phyloP scores from a whole-genome alignment of 2,329 filamentous ascomycete species.

The Ceratocystis smalleyi region DNA sequence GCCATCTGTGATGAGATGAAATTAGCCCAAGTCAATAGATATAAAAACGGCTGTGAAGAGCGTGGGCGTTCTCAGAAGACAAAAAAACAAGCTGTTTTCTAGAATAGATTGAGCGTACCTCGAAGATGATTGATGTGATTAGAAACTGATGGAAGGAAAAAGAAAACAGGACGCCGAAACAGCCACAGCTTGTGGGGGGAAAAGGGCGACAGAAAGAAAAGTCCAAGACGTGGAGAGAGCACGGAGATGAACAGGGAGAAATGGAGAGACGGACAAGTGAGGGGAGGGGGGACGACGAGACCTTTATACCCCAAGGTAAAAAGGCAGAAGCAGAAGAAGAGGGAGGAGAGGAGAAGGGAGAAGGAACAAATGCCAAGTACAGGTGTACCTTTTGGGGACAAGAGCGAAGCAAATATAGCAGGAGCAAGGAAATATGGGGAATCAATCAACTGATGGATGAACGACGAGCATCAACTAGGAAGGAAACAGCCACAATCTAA shows the following conservation, averaged over 20 bases:
- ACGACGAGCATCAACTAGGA: background rate
- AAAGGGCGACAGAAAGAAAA: slow-evolving; percentile 8
- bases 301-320: slow-evolving; percentile 4
- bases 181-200: background rate
- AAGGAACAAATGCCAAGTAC: background rate
- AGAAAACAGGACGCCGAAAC: background rate
- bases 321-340: background rate
- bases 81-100: background rate
- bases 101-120: background rate
- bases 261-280: too few species aligned
- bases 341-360: background rate
- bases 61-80: background rate
- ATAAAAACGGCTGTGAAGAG: background rate
- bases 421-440: slow-evolving; percentile 1
- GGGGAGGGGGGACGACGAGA: background rate
- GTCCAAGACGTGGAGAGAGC: background rate
- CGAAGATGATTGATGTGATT: slow-evolving; percentile 1
- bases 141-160: background rate
- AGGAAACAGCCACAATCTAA: background rate
- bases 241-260: background rate
- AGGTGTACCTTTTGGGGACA: background rate
- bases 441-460: background rate
- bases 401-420: slow-evolving; percentile 5
- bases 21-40: slow-evolving; percentile 1
- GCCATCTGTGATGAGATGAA: slow-evolving; percentile 22